phyloP scores from a whole-genome alignment of 208 protist genomes.

The Leptomonas seymouri region DNA sequence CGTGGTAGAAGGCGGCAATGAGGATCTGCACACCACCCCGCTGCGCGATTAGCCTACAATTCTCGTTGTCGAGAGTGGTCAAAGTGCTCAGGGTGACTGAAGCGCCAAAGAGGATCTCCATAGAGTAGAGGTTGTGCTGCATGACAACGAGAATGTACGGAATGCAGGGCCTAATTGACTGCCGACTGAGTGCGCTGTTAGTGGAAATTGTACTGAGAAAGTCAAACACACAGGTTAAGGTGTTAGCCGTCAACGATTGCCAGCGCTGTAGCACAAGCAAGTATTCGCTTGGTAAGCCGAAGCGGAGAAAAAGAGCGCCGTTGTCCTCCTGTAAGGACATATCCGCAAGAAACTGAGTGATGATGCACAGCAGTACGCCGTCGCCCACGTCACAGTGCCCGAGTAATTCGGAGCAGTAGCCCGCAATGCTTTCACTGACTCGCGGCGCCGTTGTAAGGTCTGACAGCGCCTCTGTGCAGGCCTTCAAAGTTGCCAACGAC shows the following conservation, averaged over 20 bases:
- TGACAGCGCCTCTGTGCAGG: slow-evolving; percentile 37
- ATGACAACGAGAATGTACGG: slow-evolving; percentile 65
- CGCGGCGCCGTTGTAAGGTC: slow-evolving; percentile 33
- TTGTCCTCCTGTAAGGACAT: slow-evolving; percentile 77
- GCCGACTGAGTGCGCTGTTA: slow-evolving; percentile 43
- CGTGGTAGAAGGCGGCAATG: slow-evolving; percentile 55
- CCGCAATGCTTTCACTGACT: slow-evolving; percentile 57
- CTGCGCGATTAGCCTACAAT: slow-evolving; percentile 63
- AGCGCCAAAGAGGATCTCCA: slow-evolving; percentile 71
- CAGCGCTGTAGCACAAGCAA: slow-evolving; percentile 63
- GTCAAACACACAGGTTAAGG: slow-evolving; percentile 75
- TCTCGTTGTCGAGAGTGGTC: slow-evolving; percentile 60
- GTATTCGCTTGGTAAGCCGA: slow-evolving; percentile 62
- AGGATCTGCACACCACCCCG: slow-evolving; percentile 69
- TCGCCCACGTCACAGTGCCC: slow-evolving; percentile 31
- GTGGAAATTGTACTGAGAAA: slow-evolving; percentile 72
- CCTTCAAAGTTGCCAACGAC: slow-evolving; percentile 34
- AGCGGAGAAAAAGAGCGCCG: slow-evolving; percentile 42
- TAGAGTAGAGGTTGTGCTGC: slow-evolving; percentile 39
- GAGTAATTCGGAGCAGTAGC: slow-evolving; percentile 55
- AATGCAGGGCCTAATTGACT: slow-evolving; percentile 61
- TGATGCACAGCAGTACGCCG: slow-evolving; percentile 16
- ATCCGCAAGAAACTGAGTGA: slow-evolving; percentile 57
- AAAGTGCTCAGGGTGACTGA: slow-evolving; percentile 65
- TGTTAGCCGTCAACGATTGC: slow-evolving; percentile 41